Percentiles rank a stretch among this genome's conserved stretches.
Conservation (phyloP, 169 alveolate genomes). For the Plasmodium inui region DNA sequence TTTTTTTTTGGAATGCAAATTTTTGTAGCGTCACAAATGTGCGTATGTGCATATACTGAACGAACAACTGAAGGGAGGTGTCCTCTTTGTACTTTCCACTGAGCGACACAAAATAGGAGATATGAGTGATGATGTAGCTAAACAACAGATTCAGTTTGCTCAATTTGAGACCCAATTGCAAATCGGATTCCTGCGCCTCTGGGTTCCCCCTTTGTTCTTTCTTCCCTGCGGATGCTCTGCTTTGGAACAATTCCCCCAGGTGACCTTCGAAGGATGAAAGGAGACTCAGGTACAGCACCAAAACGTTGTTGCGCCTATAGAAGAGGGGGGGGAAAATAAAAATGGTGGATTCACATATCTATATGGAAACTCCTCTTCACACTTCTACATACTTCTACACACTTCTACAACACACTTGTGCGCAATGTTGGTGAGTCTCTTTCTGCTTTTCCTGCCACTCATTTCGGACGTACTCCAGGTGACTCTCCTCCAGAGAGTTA, state of each 20-base stretch:
- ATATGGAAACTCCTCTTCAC: not conserved
- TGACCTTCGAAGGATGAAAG: constrained; percentile 13
- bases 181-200: not conserved
- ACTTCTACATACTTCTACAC: not conserved
- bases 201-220: not conserved
- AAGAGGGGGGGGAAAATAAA: not conserved
- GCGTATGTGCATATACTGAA: constrained; percentile 26
- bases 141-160: not conserved
- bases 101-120: constrained; percentile 39
- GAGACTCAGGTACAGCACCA: constrained; percentile 12
- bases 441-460: not conserved
- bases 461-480: not conserved
- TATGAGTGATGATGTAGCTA: constrained; percentile 43
- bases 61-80: not conserved
- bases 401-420: not conserved
- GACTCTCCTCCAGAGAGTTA: constrained; percentile 43
- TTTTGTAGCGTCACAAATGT: constrained; percentile 45
- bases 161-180: not conserved
- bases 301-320: not conserved
- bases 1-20: not conserved
- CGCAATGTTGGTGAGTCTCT: not conserved
- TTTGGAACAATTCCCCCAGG: not conserved
- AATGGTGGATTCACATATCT: not conserved
- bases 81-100: constrained; percentile 1
- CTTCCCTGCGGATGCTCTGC: not conserved